phyloP scores from a whole-genome alignment of 148 eudicot genomes.

The Gaultheria prostrata region DNA sequence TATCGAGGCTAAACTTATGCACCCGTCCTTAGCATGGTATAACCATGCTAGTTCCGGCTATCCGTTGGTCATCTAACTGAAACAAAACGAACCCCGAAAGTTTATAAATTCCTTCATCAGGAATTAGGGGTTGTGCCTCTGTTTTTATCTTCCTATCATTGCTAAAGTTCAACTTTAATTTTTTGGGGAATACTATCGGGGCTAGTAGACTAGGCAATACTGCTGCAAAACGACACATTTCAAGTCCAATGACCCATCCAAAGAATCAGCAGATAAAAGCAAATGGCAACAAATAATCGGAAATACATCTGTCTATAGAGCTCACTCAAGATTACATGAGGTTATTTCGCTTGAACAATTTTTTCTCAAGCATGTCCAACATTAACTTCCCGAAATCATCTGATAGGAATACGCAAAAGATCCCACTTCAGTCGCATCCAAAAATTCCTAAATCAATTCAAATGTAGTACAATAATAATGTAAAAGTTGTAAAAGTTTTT shows the following conservation, averaged over 20 bases:
- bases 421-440: constrained; percentile 1
- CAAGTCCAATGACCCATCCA: not conserved
- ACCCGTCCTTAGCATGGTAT: not conserved
- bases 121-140: not conserved
- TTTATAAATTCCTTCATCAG: not conserved
- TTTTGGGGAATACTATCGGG: too few relatives aligned
- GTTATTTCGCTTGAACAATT: constrained; percentile 9
- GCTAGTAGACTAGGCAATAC: not conserved
- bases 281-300: not conserved
- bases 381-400: not conserved
- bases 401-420: not conserved
- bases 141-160: too few relatives aligned
- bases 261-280: not conserved
- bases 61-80: not conserved
- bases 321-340: not conserved
- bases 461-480: constrained; percentile 10
- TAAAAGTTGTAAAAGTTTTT: constrained; percentile 10
- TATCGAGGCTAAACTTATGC: too few relatives aligned
- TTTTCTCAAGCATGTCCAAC: not conserved
- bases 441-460: not conserved
- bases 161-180: too few relatives aligned
- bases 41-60: not conserved
- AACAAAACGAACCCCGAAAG: not conserved
- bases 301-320: not conserved
- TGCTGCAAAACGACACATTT: not conserved